Percentiles rank a stretch among this genome's conserved stretches.
These are phyloP conservation scores for Dianthus caryophyllus DNA, from an alignment of 148 eudicot species.

Conservation along the genomic window DNA sequence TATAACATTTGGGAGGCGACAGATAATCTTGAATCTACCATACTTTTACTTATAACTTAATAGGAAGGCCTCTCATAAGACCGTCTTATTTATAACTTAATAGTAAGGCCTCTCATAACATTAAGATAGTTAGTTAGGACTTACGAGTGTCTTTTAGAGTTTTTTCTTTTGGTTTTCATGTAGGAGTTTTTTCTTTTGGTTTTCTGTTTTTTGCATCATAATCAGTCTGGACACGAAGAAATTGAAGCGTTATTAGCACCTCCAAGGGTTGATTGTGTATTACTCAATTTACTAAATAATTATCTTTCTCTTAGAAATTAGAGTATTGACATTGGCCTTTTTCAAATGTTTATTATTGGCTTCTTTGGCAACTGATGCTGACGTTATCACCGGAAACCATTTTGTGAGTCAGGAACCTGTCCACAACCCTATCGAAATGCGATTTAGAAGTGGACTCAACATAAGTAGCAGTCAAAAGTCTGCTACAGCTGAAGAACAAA, in stretches of 20 bases:
- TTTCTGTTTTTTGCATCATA: conserved; percentile 37
- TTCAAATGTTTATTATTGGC: not conserved
- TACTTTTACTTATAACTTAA: no score
- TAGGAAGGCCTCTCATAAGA: no score
- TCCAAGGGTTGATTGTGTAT: conserved; percentile 58
- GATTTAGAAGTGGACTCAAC: conserved; percentile 25
- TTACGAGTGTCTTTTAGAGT: no score
- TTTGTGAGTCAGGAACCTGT: conserved; percentile 32
- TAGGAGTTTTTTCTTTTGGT: no score
- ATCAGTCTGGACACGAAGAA: conserved; percentile 38
- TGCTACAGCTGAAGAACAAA: conserved; percentile 14
- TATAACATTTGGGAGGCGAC: no score
- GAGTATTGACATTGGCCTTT: no score
- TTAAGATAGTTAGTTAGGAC: no score
- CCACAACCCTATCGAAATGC: conserved; percentile 20
- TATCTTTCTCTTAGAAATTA: conserved; percentile 19
- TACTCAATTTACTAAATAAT: conserved; percentile 40
- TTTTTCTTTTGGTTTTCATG: no score
- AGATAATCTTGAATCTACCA: no score
- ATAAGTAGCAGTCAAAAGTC: conserved; percentile 33
- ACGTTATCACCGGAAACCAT: conserved; percentile 8
- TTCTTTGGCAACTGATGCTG: not conserved
- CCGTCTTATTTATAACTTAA: no score
- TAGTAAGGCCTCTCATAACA: no score
- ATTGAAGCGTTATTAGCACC: conserved; percentile 41